Conservation (phyloP, 208 protist genomes). For the Herpetomonas tarakana region DNA sequence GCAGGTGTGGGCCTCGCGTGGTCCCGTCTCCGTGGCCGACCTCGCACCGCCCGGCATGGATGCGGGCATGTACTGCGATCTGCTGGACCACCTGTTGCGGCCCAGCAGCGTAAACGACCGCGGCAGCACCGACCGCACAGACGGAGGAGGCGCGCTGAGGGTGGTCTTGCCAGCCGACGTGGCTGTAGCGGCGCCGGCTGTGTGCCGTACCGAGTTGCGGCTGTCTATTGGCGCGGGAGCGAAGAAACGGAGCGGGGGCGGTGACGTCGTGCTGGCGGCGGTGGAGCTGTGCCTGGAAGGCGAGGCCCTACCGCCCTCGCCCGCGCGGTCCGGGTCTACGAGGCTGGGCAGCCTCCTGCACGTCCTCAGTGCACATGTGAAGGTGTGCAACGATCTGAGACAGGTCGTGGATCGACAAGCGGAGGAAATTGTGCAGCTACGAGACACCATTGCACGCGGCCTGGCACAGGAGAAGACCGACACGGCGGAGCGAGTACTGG, state of each 20-base stretch:
- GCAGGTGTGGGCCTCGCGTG: background rate
- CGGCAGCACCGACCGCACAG: background rate
- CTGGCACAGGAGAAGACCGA: background rate
- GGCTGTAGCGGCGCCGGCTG: background rate
- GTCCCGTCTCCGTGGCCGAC: background rate
- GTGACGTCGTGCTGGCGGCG: background rate
- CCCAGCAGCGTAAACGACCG: background rate
- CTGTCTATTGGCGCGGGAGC: background rate
- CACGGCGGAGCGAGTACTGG: background rate
- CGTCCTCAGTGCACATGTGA: background rate
- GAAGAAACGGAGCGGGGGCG: background rate
- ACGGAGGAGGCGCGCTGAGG: background rate
- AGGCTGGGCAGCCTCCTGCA: background rate
- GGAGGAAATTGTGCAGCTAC: constrained; percentile 1
- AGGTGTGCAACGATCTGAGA: background rate
- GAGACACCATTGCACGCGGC: background rate
- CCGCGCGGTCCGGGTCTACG: background rate
- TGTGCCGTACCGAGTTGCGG: constrained; percentile 4
- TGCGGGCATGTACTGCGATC: constrained; percentile 12
- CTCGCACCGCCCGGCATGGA: constrained; percentile 13
- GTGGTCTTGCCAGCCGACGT: background rate
- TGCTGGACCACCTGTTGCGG: constrained; percentile 19
- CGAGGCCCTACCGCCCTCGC: background rate
- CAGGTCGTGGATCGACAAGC: background rate
- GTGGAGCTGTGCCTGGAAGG: background rate